These are phyloP conservation scores for Tuber umbilicatum DNA, from an alignment of 495 filamentous ascomycete genomes.

Conservation along the genomic window DNA sequence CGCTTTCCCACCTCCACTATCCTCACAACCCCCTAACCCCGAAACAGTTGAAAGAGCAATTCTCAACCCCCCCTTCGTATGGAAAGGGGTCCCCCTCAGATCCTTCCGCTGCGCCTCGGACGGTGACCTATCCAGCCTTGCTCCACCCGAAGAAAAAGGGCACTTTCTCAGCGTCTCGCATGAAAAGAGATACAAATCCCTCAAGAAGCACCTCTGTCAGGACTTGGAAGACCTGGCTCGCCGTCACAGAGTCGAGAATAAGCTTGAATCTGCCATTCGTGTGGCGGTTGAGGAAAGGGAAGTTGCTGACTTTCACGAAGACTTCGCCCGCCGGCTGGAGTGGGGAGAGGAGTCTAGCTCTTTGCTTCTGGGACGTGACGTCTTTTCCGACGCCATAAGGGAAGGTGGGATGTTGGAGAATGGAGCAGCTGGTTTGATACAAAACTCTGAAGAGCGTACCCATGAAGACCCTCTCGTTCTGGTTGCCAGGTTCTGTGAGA, in stretches of 20 bases:
- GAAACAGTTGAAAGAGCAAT: slow-evolving; percentile 12
- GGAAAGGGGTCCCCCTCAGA: slow-evolving; percentile 27
- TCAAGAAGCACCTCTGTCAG: slow-evolving; percentile 18
- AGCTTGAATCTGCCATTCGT: slow-evolving; percentile 23
- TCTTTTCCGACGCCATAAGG: slow-evolving; percentile 3
- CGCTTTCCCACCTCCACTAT: slow-evolving; percentile 39
- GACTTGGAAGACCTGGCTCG: slow-evolving; percentile 21
- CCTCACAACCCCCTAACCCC: slow-evolving; percentile 21
- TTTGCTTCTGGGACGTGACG: slow-evolving; percentile 10
- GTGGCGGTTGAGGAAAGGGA: slow-evolving; percentile 16
- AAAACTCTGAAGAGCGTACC: not conserved
- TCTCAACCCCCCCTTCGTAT: slow-evolving; percentile 28
- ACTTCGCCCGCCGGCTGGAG: slow-evolving; percentile 22
- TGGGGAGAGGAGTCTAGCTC: slow-evolving; percentile 28
- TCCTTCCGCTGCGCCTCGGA: slow-evolving; percentile 20
- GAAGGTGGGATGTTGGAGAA: slow-evolving; percentile 14
- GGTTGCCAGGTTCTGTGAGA: slow-evolving; percentile 18
- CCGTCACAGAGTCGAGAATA: slow-evolving; percentile 24
- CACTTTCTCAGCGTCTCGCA: slow-evolving; percentile 21
- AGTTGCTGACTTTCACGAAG: slow-evolving; percentile 19
- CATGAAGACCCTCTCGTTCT: not conserved
- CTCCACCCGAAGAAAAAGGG: slow-evolving; percentile 21
- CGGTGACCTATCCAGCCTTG: slow-evolving; percentile 20
- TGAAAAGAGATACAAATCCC: slow-evolving; percentile 21
- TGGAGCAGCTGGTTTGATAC: not conserved